Evolutionary conservation across 202 grass and related monocot genomes (phyloP).

Genomic region (Setaria viridis): DNA sequence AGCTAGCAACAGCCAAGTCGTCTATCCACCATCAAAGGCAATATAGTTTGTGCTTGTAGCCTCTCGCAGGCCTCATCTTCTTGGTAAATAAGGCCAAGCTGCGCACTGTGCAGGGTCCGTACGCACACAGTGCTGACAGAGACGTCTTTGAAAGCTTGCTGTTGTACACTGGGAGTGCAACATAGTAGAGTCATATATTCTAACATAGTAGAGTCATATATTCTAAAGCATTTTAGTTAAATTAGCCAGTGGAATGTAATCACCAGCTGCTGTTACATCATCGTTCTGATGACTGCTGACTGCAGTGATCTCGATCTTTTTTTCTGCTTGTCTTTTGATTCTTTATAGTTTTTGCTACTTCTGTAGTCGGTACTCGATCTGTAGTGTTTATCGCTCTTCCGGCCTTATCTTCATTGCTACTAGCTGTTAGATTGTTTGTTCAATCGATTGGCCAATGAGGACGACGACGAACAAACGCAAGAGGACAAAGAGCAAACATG

Average conservation of each 20-base stretch:
- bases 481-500: neutral
- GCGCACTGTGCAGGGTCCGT: slow-evolving; percentile 25
- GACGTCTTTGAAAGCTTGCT: slow-evolving; percentile 20
- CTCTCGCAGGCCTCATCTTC: neutral
- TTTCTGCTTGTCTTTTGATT: neutral
- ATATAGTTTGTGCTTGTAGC: neutral
- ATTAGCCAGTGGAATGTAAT: neutral
- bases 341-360: neutral
- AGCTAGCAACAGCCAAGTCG: neutral
- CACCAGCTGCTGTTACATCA: neutral
- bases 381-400: neutral
- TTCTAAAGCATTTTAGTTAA: neutral
- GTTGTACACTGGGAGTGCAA: slow-evolving; percentile 1
- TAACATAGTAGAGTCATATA: neutral
- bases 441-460: neutral
- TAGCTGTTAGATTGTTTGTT: neutral
- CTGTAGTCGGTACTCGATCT: neutral
- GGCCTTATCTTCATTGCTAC: neutral
- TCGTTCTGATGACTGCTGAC: neutral
- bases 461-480: neutral
- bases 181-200: neutral
- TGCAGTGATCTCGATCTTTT: neutral
- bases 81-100: slow-evolving; percentile 35
- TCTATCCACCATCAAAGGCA: slow-evolving; percentile 17
- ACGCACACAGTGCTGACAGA: slow-evolving; percentile 8